Conservation (phyloP, 306 rosid genomes). For the Medicago truncatula region DNA sequence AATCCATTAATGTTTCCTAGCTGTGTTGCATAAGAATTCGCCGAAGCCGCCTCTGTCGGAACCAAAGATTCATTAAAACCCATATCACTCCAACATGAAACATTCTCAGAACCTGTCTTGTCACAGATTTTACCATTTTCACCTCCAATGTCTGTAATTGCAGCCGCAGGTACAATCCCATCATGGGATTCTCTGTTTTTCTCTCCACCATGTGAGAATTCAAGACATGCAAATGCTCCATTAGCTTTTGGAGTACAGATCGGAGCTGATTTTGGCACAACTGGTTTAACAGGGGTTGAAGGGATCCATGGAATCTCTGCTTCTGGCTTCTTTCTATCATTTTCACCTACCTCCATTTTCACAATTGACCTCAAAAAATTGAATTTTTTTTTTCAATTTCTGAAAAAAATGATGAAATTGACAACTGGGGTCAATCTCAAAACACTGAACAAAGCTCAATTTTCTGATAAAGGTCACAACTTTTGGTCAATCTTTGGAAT, state of each 20-base stretch:
- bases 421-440: background rate
- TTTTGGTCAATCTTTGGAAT: constrained; percentile 1
- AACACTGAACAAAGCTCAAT: constrained; percentile 23
- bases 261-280: constrained; percentile 43
- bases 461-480: constrained; percentile 32
- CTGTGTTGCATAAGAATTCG: background rate
- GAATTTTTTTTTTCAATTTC: background rate
- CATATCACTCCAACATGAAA: constrained; percentile 2
- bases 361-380: constrained; percentile 13
- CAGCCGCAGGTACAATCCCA: constrained; percentile 17
- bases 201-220: constrained; percentile 29
- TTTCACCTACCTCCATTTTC: constrained; percentile 46
- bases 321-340: constrained; percentile 13
- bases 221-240: constrained; percentile 50
- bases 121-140: constrained; percentile 16
- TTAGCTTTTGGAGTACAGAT: constrained; percentile 44
- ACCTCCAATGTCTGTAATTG: constrained; percentile 13
- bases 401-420: background rate
- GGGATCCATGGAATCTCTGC: constrained; percentile 46
- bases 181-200: background rate
- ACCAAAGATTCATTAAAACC: constrained; percentile 33
- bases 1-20: constrained; percentile 20
- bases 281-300: constrained; percentile 44
- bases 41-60: constrained; percentile 26
- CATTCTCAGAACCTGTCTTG: background rate